Evolutionary conservation across 257 asterid species (phyloP).

Genomic region (Solanum gandarillasii): DNA sequence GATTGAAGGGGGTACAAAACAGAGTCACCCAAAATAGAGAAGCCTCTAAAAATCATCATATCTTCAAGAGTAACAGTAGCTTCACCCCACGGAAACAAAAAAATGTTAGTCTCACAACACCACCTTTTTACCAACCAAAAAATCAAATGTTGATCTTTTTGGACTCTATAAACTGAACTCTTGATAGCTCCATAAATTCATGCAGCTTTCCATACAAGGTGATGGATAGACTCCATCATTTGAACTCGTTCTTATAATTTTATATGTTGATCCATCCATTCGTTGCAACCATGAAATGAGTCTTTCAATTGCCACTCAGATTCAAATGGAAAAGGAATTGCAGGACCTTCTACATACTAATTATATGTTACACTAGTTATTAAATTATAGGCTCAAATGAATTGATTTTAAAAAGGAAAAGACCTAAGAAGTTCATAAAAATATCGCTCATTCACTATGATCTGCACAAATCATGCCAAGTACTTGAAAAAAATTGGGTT

Average conservation of each 20-base stretch:
- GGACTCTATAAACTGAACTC: not conserved
- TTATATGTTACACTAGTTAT: not conserved
- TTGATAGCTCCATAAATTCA: not conserved
- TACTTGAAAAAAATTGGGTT: slow-evolving; percentile 82
- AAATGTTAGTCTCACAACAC: not conserved
- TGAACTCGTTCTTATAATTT: not conserved
- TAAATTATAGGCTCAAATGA: not conserved
- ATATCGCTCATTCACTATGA: not conserved
- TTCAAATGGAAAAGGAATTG: not conserved
- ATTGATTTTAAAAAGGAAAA: not conserved
- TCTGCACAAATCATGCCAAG: slow-evolving; percentile 54
- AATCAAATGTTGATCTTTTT: not conserved
- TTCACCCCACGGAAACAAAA: not conserved
- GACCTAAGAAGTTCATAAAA: not conserved
- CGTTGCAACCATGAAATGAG: not conserved
- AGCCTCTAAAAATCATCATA: too few relatives aligned
- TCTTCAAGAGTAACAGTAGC: not conserved
- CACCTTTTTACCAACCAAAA: not conserved
- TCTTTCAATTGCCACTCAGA: not conserved
- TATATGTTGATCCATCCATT: not conserved
- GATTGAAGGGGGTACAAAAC: not conserved
- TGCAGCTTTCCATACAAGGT: not conserved
- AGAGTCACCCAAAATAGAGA: not conserved
- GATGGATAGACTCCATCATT: not conserved
- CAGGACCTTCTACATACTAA: not conserved